Percentiles rank a stretch among this genome's conserved stretches.
These are phyloP conservation scores for Ogataea nakhonphanomensis DNA, from an alignment of 805 yeast genomes.

Conservation along the genomic window DNA sequence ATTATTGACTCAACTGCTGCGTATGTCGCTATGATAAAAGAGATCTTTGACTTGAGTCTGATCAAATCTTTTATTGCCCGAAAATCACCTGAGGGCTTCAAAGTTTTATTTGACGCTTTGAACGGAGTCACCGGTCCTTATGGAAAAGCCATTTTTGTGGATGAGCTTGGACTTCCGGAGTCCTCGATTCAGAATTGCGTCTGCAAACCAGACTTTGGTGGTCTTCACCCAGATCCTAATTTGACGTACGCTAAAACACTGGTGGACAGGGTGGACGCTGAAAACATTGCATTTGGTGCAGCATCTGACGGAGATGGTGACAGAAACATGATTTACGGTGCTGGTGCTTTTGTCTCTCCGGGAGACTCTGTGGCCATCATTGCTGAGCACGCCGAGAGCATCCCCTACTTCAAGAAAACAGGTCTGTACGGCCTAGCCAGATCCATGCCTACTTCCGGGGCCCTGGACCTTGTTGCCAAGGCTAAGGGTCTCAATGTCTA, in stretches of 20 bases:
- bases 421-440: conserved; percentile 94
- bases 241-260: conserved; percentile 87
- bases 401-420: conserved; percentile 85
- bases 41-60: conserved; percentile 81
- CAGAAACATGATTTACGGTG: conserved; percentile 97
- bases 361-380: conserved; percentile 98
- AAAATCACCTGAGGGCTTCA: conserved; percentile 53
- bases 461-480: conserved; percentile 87
- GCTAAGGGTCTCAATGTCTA: conserved; percentile 69
- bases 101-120: conserved; percentile 80
- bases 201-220: conserved; percentile 92
- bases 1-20: conserved; percentile 78
- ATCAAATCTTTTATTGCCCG: conserved; percentile 66
- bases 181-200: conserved; percentile 70
- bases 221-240: conserved; percentile 97
- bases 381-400: conserved; percentile 83
- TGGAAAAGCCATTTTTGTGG: conserved; percentile 77
- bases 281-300: conserved; percentile 88
- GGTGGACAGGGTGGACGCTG: conserved; percentile 80
- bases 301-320: conserved; percentile 99
- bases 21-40: conserved; percentile 75
- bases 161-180: conserved; percentile 75
- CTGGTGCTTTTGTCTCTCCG: conserved; percentile 91
- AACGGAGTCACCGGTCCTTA: conserved; percentile 98
- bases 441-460: conserved; percentile 96